phyloP scores from a whole-genome alignment of 768 basidiomycete species.

The Trichaptum fuscoviolaceum region DNA sequence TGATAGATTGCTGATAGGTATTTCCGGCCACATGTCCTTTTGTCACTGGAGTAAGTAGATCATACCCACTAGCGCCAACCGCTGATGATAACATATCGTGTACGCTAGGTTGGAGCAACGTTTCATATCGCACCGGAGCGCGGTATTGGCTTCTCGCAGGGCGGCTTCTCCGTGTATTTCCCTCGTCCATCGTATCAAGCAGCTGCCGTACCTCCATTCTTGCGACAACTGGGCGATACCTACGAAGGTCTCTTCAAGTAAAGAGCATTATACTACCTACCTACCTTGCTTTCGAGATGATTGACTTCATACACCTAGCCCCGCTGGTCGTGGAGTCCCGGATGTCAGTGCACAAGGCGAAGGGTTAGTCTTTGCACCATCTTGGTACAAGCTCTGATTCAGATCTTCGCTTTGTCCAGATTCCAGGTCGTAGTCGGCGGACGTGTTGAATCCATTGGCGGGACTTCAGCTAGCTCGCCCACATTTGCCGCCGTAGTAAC shows the following conservation, averaged over 20 bases:
- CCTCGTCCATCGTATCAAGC: conserved; percentile 12
- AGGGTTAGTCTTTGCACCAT: conserved; percentile 3
- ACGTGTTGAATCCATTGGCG: conserved; percentile 10
- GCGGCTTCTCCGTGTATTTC: conserved; percentile 16
- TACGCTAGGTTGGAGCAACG: conserved; percentile 19
- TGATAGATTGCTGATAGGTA: conserved; percentile 3
- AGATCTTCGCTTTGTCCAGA: neutral
- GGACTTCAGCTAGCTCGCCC: conserved; percentile 21
- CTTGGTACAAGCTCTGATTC: neutral
- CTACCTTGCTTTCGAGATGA: neutral
- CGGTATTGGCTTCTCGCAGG: conserved; percentile 10
- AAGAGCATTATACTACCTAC: neutral
- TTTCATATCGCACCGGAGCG: conserved; percentile 13
- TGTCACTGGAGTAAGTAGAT: conserved; percentile 7
- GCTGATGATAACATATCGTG: neutral
- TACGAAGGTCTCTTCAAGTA: conserved; percentile 16
- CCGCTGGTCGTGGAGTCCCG: conserved; percentile 16
- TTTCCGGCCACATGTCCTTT: conserved; percentile 15
- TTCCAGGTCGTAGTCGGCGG: conserved; percentile 15
- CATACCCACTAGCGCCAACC: conserved; percentile 2
- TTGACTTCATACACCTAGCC: conserved; percentile 2
- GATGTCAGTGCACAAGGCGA: conserved; percentile 17
- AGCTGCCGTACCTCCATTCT: conserved; percentile 12
- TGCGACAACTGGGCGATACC: conserved; percentile 13
- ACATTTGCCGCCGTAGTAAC: conserved; percentile 23